These are phyloP conservation scores for Chlorella sp. DNA, from an alignment of 139 green algal genomes.

Conservation along the genomic window DNA sequence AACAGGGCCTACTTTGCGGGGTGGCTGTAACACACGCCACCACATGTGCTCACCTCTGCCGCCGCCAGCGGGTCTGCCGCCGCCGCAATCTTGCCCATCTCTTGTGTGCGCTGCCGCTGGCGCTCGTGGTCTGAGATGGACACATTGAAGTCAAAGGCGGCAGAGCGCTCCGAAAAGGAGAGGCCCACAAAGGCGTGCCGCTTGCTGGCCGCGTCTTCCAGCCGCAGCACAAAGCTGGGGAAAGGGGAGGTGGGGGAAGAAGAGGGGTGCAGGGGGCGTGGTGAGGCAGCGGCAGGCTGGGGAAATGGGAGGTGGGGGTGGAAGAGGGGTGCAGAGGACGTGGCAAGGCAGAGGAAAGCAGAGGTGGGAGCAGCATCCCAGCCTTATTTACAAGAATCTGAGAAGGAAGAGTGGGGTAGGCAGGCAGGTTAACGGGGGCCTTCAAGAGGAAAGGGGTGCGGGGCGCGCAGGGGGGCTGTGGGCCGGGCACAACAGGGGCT, in stretches of 20 bases:
- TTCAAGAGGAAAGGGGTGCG: not conserved
- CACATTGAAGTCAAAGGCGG: slow-evolving; percentile 91
- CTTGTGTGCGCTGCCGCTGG: slow-evolving; percentile 45
- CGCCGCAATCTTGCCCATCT: slow-evolving; percentile 30
- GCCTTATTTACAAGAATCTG: no score
- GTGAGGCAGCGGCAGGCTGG: not conserved
- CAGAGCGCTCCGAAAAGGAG: slow-evolving; percentile 72
- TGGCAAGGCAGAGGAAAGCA: not conserved
- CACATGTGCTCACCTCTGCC: not conserved
- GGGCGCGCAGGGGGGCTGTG: no score
- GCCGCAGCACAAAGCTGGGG: slow-evolving; percentile 74
- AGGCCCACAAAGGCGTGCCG: slow-evolving; percentile 86
- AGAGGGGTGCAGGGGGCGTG: not conserved
- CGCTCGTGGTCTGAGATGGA: slow-evolving; percentile 71
- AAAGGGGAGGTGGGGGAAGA: not conserved
- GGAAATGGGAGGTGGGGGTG: no score
- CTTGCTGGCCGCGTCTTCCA: slow-evolving; percentile 70
- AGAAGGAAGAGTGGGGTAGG: no score
- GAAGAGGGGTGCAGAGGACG: not conserved
- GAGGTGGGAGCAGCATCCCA: no score
- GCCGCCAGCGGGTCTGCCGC: slow-evolving; percentile 15
- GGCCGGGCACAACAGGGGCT: no score
- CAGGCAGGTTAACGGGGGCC: no score
- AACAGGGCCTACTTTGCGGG: no score
- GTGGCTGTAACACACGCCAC: no score